Evolutionary conservation across 495 filamentous ascomycete genomes (phyloP), one percentile per base, ranked within the genome.

Genomic region (Podospora australis): DNA sequence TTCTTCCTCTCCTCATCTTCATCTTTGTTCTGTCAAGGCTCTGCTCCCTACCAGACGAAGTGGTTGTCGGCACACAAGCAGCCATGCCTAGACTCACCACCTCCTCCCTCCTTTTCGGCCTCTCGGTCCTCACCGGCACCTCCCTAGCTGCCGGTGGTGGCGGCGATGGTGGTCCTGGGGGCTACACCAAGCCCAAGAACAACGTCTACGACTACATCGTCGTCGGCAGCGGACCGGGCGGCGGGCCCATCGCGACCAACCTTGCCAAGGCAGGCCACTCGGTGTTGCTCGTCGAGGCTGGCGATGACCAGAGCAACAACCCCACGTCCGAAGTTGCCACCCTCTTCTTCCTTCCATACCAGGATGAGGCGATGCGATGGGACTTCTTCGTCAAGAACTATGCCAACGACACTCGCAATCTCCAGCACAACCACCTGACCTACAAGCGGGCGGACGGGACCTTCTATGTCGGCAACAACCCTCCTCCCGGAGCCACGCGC

Each of bases 181-280:
- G 40, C n/a, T 28, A 43, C 40, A 43, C 40, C 22, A 43, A 43
- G 13, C 40, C 40, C 21, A n/a, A 22, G 6, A 26, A 34, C 20
- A 29, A 10, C n/a, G 38, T 25, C 20, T 83, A 82, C 59, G 82
- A 84, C 48, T 84, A 83, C 58, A 70, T 86, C 47, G 68, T 86
- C 17, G 75, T 84, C 0, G 82, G 82, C 20, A 77, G 72, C 26
- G 82, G 81, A n/a, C 75, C 81, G 2, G 82, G 82, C 16, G 81
- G 82, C 13, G 78, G 78, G 10, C 77, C 78, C 8, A 55, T 86
- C 10, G 81, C 81, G 3, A 70, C 73, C 23, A 74, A 78, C 14
- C 76, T 84, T 3, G 80, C 80, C 14, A 67, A 71, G 22, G 75
- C 74, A 22, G 79, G 78, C 10, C 70, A 78, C 52, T 76, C 67